These are phyloP conservation scores for Candida maesae DNA, from an alignment of 805 yeast species.

Conservation along the genomic window DNA sequence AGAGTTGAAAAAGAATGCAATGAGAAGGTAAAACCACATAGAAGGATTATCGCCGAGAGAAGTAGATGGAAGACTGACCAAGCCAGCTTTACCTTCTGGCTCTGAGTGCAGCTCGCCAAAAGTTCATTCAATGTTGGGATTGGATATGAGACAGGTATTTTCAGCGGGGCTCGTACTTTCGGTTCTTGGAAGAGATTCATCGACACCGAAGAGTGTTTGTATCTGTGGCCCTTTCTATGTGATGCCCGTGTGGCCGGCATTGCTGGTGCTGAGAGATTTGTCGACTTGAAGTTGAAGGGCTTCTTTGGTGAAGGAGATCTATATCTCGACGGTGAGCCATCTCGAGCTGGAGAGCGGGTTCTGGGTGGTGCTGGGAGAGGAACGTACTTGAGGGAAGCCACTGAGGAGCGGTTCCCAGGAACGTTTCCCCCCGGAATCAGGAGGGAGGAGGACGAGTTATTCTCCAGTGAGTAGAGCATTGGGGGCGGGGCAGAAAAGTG, in stretches of 20 bases:
- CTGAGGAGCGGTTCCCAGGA: conserved; percentile 27
- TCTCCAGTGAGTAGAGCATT: conserved; percentile 14
- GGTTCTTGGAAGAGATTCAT: conserved; percentile 96
- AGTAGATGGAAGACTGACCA: conserved; percentile 60
- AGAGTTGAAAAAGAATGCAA: conserved; percentile 66
- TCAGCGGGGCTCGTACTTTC: conserved; percentile 65
- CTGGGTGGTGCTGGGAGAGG: conserved; percentile 27
- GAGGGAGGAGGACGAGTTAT: conserved; percentile 23
- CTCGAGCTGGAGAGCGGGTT: conserved; percentile 29
- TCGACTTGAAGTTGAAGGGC: conserved; percentile 68
- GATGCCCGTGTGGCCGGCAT: conserved; percentile 45
- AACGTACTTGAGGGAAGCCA: conserved; percentile 23
- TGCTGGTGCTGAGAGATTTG: conserved; percentile 33
- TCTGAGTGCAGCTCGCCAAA: conserved; percentile 49
- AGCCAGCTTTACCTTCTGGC: conserved; percentile 53
- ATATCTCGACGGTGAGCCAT: conserved; percentile 29
- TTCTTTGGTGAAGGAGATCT: conserved; percentile 27
- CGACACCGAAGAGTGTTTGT: conserved; percentile 93
- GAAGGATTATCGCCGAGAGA: conserved; percentile 52
- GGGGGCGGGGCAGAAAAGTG: conserved; percentile 15
- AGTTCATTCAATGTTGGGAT: conserved; percentile 54
- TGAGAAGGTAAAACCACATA: conserved; percentile 53
- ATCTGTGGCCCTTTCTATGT: conserved; percentile 89
- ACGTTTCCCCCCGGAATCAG: conserved; percentile 27
- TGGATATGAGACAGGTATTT: conserved; percentile 63